A percentile compares a stretch with the other conserved stretches of the same genome.
Evolutionary conservation across 208 protist genomes (phyloP).

Genomic region (Crithidia expoeki): DNA sequence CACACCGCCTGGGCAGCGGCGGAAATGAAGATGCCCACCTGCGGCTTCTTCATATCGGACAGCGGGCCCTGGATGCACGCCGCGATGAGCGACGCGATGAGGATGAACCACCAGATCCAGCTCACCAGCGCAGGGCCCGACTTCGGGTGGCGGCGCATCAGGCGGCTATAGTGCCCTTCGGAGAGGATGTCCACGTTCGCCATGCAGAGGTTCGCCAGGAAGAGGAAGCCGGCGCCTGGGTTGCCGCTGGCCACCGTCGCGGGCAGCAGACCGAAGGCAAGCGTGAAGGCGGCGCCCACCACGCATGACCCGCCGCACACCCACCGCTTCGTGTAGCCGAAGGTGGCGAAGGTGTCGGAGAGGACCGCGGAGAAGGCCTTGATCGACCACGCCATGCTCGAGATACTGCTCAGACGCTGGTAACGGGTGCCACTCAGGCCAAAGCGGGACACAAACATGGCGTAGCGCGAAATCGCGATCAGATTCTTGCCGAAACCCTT

Average conservation of each 20-base stretch:
- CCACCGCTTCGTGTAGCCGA: slow-evolving; percentile 82
- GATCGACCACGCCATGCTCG: slow-evolving; percentile 51
- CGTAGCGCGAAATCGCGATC: slow-evolving; percentile 37
- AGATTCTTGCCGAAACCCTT: slow-evolving; percentile 52
- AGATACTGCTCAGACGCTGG: slow-evolving; percentile 47
- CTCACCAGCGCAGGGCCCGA: slow-evolving; percentile 57
- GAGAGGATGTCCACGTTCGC: slow-evolving; percentile 76
- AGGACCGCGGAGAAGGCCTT: too few relatives aligned
- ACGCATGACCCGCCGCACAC: slow-evolving; percentile 48
- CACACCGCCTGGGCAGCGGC: too few relatives aligned
- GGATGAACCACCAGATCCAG: too few relatives aligned
- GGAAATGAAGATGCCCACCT: too few relatives aligned
- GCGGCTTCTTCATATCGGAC: too few relatives aligned
- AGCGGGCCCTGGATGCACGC: too few relatives aligned
- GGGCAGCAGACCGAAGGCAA: slow-evolving; percentile 55
- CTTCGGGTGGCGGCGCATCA: slow-evolving; percentile 52
- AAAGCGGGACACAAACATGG: slow-evolving; percentile 51
- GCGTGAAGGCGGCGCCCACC: slow-evolving; percentile 37
- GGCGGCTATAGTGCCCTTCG: slow-evolving; percentile 70
- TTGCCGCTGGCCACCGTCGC: slow-evolving; percentile 34
- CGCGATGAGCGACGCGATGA: too few relatives aligned
- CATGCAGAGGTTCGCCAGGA: slow-evolving; percentile 49
- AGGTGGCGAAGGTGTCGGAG: slow-evolving; percentile 68
- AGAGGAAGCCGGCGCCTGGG: slow-evolving; percentile 50
- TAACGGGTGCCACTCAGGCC: slow-evolving; percentile 42